Percentiles rank a stretch among this genome's conserved stretches.
These are phyloP conservation scores for Candida xyloterini DNA, from an alignment of 805 yeast genomes.

Conservation along the genomic window DNA sequence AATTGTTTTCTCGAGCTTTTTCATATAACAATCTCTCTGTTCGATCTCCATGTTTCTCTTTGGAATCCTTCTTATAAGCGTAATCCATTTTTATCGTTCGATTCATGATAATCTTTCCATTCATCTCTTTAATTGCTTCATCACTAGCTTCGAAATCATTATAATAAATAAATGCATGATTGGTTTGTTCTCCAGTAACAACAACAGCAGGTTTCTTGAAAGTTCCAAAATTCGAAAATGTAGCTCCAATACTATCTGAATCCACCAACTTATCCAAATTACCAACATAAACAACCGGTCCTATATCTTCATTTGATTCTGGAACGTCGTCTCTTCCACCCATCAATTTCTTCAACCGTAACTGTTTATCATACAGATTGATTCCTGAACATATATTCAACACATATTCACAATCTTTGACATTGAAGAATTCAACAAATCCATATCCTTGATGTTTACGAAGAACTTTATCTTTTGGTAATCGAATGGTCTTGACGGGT, in stretches of 20 bases:
- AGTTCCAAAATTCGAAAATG: conserved; percentile 69
- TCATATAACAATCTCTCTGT: conserved; percentile 69
- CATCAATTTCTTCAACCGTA: conserved; percentile 51
- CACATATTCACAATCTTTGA: conserved; percentile 69
- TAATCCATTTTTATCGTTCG: conserved; percentile 58
- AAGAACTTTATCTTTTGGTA: conserved; percentile 77
- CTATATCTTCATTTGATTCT: conserved; percentile 32
- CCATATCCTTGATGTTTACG: conserved; percentile 83
- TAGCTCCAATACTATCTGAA: conserved; percentile 48
- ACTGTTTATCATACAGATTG: conserved; percentile 54
- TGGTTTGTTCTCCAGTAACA: conserved; percentile 49
- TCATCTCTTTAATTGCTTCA: conserved; percentile 63
- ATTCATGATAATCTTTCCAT: conserved; percentile 69
- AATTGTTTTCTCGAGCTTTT: conserved; percentile 27
- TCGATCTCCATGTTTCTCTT: conserved; percentile 72
- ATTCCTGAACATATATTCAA: conserved; percentile 57
- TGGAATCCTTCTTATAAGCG: conserved; percentile 63
- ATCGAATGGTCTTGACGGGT: conserved; percentile 63
- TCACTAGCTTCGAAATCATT: conserved; percentile 69
- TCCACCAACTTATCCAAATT: conserved; percentile 67
- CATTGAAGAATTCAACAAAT: conserved; percentile 66
- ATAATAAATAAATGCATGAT: conserved; percentile 67
- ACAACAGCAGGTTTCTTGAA: conserved; percentile 45
- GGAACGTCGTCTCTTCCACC: conserved; percentile 11
- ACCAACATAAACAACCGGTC: conserved; percentile 53